Base-by-base conservation (phyloP, 768 basidiomycete species). In the Lyophyllum shimeji region DNA sequence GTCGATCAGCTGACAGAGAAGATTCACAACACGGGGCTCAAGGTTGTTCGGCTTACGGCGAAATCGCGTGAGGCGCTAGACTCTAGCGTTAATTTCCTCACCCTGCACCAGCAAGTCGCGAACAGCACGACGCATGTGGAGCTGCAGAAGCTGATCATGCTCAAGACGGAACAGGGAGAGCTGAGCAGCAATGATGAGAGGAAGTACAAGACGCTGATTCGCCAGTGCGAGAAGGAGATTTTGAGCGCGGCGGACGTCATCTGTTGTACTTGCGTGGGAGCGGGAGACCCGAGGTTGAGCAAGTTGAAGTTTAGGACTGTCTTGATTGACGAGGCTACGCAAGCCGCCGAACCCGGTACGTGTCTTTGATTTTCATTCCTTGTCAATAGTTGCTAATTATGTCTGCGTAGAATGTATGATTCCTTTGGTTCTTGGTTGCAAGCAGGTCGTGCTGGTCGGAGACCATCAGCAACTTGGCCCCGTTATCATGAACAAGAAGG, bases 401-500 rank as follows among this genome's bases (percentile, higher is more conserved):
- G 62, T 62, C 63, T 42, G 20, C 18, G 29, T 63, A 96, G 97
- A 99, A 75, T 98, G 96, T 73, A 98, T 99, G 95, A 99, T 99
- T 63, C 97, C 97, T 15, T 82, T 99, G 31, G 90, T 98, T 6
- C 85, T 99, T 65, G 97, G 97, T 13, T 98, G 95, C 70, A 98
- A 98, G 72, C 97, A 99, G 67, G 94, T 94, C 53, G 97, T 99
- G 24, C 84, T 99, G 39, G 97, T 99, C 52, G 97, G 97, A 51
- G 96, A 98, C 74, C 92, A 97, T 70, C 93, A 80, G 78, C 97
- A 98, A 81, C 87, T 98, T 48, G 97, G 97, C 0, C 97, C 97
- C 7, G 97, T 98, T 65, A 98, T 99, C 70, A 98, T 99, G 97
- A 99, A 98, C 83, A 99, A 99, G 84, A 98, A 99, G 68, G 97